A percentile compares a stretch with the other conserved stretches of the same genome.
Conservation (phyloP, 305 asterid species). For the Fraxinus nigra region DNA sequence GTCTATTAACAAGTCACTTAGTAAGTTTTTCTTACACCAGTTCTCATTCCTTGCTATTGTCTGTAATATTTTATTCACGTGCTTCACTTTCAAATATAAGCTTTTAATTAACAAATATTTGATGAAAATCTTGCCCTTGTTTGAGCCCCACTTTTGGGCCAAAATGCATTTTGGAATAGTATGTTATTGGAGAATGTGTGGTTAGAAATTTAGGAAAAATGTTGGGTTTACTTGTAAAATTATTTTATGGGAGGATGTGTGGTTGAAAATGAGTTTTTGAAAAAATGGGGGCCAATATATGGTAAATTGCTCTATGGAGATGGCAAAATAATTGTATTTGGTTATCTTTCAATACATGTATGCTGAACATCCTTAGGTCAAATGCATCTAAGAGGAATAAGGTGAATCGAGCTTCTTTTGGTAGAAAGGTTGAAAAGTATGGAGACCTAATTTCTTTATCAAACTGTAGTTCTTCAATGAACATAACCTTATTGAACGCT, state of each 20-base stretch:
- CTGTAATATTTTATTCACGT: slow-evolving; percentile 2
- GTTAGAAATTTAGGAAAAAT: neutral
- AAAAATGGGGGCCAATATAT: neutral
- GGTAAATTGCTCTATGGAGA: neutral
- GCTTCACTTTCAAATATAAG: slow-evolving; percentile 18
- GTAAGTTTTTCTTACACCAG: slow-evolving; percentile 35
- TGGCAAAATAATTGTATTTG: neutral
- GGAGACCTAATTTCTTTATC: neutral
- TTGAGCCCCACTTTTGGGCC: neutral
- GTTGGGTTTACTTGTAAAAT: neutral
- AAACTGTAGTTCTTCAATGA: neutral
- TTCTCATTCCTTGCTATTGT: slow-evolving; percentile 15
- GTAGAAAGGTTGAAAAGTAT: neutral
- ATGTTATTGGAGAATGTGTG: neutral
- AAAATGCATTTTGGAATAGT: neutral
- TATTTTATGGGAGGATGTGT: neutral
- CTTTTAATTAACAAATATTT: neutral
- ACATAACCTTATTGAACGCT: neutral
- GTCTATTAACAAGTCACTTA: slow-evolving; percentile 57
- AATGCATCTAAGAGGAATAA: slow-evolving; percentile 15
- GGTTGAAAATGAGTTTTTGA: neutral
- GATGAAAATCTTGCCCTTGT: slow-evolving; percentile 1
- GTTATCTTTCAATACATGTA: neutral
- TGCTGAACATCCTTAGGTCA: neutral
- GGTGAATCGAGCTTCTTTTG: slow-evolving; percentile 14